Base-by-base conservation (phyloP, 2,329 filamentous ascomycete species). In the Diaporthe sp. region DNA sequence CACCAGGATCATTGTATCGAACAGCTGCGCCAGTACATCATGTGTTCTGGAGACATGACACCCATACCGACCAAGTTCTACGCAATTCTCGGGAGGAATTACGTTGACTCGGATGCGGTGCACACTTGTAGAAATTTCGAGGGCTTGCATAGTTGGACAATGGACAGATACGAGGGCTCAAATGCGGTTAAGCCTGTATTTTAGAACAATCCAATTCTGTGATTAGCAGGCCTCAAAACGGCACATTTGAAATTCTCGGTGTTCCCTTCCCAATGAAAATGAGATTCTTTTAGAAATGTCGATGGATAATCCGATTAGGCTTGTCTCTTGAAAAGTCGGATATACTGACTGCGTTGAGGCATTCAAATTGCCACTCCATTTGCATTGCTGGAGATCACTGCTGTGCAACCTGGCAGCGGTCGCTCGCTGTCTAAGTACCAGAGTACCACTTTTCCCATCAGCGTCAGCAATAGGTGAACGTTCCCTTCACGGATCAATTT, bases 41-140 rank as follows among this genome's bases (percentile, higher is more conserved):
- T 77, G 72, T 78, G 77, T 30, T 50, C 74, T 2, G 77, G 75
- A 4, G 76, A 77, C 60, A 75, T 77, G 76, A 78, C 77, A n/a
- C 75, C 76, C 15, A 69, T 77, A n/a, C 69, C 69, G 19, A 77
- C 76, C 2, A 58, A 54, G 60, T 78, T 72, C 55, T 78, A 75
- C 52, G 8, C 33, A 4, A 57, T 40, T 15, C 71, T 74, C 1
- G 76, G 73, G 1, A 73, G 75, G 22, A 78, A 76, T n/a, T 78
- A 78, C 42, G 73, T 75, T 38, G 75, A 75, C 12, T 78, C 77
- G 15, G 77, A 78, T 54, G 68, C 74, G 22, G 66, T 66, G 57
- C 77, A 78, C 35, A 78, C 76, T 0, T 78, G 77, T 45, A 70
- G 77, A 3, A 75, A 76, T 45, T 76, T 77, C 13, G 57, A 40